Percentiles rank a stretch among this genome's conserved stretches.
Conservation (phyloP, 371 early-diverging fungal species). For the Mucor racemosus region DNA sequence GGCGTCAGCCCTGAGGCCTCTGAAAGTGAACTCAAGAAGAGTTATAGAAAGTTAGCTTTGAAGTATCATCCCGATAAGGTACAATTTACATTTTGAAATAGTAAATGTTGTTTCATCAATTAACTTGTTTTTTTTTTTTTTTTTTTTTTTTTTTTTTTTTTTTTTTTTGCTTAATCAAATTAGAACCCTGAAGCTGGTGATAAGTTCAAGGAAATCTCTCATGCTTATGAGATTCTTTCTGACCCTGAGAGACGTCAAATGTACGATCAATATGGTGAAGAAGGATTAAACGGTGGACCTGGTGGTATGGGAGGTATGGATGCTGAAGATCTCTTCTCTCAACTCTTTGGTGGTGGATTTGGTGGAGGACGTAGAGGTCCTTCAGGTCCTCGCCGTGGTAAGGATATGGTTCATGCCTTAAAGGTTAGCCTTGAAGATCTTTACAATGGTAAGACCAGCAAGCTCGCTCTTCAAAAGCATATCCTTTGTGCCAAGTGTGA, state of each 20-base stretch:
- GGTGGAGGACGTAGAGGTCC: slow-evolving; percentile 66
- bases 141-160: too few relatives aligned
- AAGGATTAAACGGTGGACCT: slow-evolving; percentile 76
- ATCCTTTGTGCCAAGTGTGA: slow-evolving; percentile 83
- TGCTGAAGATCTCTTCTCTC: slow-evolving; percentile 88
- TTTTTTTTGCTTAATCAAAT: too few relatives aligned
- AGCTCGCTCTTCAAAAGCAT: slow-evolving; percentile 88
- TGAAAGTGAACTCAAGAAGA: slow-evolving; percentile 88
- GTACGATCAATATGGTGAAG: slow-evolving; percentile 88
- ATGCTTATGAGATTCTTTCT: slow-evolving; percentile 94
- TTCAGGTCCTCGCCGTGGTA: slow-evolving; percentile 77
- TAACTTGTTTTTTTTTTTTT: too few relatives aligned
- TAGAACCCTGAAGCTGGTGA: slow-evolving; percentile 84
- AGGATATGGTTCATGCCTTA: slow-evolving; percentile 79
- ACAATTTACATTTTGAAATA: not conserved
- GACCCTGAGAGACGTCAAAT: slow-evolving; percentile 78
- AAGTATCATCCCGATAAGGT: slow-evolving; percentile 96
- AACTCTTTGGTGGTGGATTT: slow-evolving; percentile 73
- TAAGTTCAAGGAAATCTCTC: slow-evolving; percentile 92
- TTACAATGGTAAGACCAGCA: slow-evolving; percentile 91
- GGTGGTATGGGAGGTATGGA: slow-evolving; percentile 67
- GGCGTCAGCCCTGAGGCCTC: slow-evolving; percentile 83
- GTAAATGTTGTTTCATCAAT: not conserved
- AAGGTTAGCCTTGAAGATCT: slow-evolving; percentile 93
- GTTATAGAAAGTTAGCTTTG: slow-evolving; percentile 91